Evolutionary conservation across 306 rosid species (phyloP).

Genomic region (Inga laurina): DNA sequence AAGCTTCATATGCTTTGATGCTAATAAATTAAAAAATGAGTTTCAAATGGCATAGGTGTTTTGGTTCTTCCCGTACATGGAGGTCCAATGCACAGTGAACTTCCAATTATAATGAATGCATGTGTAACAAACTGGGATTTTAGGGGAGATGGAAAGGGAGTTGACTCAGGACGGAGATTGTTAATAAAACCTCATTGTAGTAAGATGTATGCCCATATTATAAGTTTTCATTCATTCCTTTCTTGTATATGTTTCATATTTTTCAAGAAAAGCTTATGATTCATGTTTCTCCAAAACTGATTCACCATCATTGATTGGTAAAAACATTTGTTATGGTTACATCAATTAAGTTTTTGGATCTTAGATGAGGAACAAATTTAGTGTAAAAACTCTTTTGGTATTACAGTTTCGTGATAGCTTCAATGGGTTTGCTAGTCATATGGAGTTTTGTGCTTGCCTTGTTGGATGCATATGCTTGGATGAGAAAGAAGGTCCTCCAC

Average conservation of each 20-base stretch:
- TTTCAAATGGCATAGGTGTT: not conserved
- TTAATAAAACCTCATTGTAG: not conserved
- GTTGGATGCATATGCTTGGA: conserved; percentile 77
- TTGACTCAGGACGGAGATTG: not conserved
- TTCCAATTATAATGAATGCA: conserved; percentile 10
- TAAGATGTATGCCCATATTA: not conserved
- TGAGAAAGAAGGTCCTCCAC: conserved; percentile 75
- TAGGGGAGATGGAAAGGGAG: not conserved
- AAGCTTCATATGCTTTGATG: not conserved
- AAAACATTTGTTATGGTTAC: not conserved
- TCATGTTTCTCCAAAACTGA: conserved; percentile 6
- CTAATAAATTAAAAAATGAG: not conserved
- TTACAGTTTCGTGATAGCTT: conserved; percentile 82
- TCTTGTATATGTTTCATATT: not conserved
- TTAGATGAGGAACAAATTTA: not conserved
- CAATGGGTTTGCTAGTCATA: conserved; percentile 86
- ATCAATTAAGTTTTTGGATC: not conserved
- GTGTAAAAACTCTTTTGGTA: not conserved
- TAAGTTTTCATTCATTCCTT: not conserved
- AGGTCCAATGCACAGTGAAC: conserved; percentile 2
- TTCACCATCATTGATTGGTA: conserved; percentile 1
- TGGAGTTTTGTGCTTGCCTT: conserved; percentile 82
- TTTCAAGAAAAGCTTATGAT: not conserved
- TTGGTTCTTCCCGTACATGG: not conserved
- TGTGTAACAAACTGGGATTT: not conserved